Evolutionary conservation across 1,284 basidiomycete species (phyloP).

Genomic region (Sphagnurus paluster): DNA sequence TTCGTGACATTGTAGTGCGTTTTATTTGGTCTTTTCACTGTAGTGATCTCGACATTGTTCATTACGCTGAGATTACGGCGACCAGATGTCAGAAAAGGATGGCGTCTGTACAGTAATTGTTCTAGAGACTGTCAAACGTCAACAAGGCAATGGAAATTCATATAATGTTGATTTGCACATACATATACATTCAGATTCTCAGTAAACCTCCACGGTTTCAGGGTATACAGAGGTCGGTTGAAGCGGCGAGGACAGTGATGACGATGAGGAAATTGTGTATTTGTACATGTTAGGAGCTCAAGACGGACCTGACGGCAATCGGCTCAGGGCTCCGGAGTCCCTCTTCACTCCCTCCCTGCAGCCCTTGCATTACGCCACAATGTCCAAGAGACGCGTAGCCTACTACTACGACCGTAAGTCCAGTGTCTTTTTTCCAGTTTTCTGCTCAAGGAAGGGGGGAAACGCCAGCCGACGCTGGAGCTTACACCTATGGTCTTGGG

Average conservation of each 20-base stretch:
- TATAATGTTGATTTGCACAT: neutral
- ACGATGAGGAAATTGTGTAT: neutral
- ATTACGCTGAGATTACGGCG: slow-evolving; percentile 4
- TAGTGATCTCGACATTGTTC: slow-evolving; percentile 4
- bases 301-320: slow-evolving; percentile 5
- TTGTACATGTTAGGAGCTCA: slow-evolving; percentile 2
- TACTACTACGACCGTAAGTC: slow-evolving; percentile 60
- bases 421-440: too few species aligned
- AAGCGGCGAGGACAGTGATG: neutral
- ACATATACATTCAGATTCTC: slow-evolving; percentile 13
- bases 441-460: too few species aligned
- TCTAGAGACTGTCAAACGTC: slow-evolving; percentile 1
- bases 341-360: neutral
- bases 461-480: slow-evolving; percentile 69
- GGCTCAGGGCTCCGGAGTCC: neutral
- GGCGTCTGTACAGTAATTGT: neutral
- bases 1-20: slow-evolving; percentile 36
- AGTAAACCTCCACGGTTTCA: too few species aligned
- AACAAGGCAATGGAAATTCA: neutral
- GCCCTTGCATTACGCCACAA: slow-evolving; percentile 23
- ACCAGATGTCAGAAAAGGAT: neutral
- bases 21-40: neutral
- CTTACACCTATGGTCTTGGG: slow-evolving; percentile 84
- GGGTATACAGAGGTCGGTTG: neutral
- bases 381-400: slow-evolving; percentile 58